Percentiles rank a stretch among this genome's conserved stretches.
phyloP scores from a whole-genome alignment of 768 basidiomycete species.

The Phallus indusiatus region DNA sequence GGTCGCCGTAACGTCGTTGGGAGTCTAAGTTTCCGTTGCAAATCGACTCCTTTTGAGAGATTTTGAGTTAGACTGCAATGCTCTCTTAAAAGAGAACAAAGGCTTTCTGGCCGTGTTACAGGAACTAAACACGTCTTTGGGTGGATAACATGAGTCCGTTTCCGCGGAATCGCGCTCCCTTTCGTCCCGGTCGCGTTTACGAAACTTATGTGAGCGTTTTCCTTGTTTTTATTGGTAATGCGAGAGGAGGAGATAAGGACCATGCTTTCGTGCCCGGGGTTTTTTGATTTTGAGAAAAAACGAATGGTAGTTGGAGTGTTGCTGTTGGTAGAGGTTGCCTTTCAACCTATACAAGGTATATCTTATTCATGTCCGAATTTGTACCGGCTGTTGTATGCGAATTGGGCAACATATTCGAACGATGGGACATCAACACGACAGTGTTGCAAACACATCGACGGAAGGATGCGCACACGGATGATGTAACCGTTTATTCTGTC shows the following conservation, averaged over 20 bases:
- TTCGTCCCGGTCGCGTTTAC: background rate
- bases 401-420: background rate
- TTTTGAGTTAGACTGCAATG: background rate
- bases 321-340: background rate
- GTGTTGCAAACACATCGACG: background rate
- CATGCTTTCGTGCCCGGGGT: background rate
- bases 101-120: background rate
- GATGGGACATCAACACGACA: background rate
- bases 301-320: background rate
- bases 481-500: background rate
- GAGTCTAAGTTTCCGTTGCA: conserved; percentile 16
- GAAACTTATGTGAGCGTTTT: background rate
- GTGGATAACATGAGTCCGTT: background rate
- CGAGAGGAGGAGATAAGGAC: conserved; percentile 1
- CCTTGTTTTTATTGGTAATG: background rate
- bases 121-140: background rate
- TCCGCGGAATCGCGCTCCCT: background rate
- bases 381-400: background rate
- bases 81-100: background rate
- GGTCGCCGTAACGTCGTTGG: conserved; percentile 65
- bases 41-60: background rate
- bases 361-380: background rate
- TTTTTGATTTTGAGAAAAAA: background rate
- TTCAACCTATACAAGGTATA: background rate
- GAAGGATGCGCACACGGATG: background rate